These are phyloP conservation scores for Marasmius tenuissimus DNA, from an alignment of 1,284 basidiomycete species.

Conservation along the genomic window DNA sequence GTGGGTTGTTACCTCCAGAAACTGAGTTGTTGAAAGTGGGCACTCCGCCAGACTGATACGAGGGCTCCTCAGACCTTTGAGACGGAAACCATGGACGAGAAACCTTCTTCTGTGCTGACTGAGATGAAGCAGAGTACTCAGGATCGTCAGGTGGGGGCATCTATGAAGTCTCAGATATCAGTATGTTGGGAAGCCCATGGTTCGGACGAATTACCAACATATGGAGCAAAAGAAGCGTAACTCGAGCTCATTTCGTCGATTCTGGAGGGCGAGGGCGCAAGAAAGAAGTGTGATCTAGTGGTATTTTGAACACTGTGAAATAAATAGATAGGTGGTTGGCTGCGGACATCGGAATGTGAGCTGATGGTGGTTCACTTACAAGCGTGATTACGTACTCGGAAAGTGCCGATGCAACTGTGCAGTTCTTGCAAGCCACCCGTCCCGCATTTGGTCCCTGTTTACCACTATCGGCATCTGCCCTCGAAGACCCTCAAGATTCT, in stretches of 20 bases:
- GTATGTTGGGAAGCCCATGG: neutral
- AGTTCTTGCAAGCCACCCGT: conserved; percentile 28
- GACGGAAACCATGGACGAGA: conserved; percentile 62
- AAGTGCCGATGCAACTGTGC: conserved; percentile 34
- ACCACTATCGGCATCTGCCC: conserved; percentile 26
- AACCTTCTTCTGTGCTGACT: conserved; percentile 24
- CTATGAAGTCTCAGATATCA: conserved; percentile 29
- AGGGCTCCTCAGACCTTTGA: conserved; percentile 34
- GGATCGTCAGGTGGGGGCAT: conserved; percentile 63
- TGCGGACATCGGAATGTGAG: neutral
- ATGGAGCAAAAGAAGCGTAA: conserved; percentile 49
- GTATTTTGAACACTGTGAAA: neutral
- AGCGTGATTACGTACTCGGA: conserved; percentile 21
- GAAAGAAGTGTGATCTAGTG: neutral
- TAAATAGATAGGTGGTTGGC: neutral
- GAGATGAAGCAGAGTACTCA: conserved; percentile 24
- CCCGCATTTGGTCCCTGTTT: conserved; percentile 23
- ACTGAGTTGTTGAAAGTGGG: conserved; percentile 56
- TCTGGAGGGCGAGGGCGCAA: neutral
- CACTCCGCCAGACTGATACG: conserved; percentile 72
- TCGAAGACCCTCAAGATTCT: conserved; percentile 36
- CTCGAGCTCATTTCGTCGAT: conserved; percentile 13
- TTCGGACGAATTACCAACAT: conserved; percentile 37
- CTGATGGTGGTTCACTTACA: conserved; percentile 8
- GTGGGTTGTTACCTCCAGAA: conserved; percentile 36